Evolutionary conservation across 106 monocot genomes (phyloP).

Genomic region (Triglochin maritima): DNA sequence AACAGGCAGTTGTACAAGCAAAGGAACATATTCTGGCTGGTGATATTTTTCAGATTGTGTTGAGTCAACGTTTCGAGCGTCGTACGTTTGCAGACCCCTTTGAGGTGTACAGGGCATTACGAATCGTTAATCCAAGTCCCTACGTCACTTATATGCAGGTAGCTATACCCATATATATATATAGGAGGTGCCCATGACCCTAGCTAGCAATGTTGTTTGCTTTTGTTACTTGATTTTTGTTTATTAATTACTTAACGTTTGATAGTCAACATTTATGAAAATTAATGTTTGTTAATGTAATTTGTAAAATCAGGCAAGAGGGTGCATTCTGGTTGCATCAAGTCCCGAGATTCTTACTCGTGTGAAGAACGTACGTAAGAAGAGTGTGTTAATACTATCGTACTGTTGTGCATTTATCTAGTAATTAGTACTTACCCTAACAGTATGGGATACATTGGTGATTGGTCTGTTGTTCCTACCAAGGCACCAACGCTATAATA

Average conservation of each 20-base stretch:
- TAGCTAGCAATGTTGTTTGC: too few relatives aligned
- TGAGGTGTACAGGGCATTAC: constrained; percentile 89
- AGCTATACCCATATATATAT: too few relatives aligned
- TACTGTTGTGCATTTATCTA: background rate
- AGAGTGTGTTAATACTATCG: background rate
- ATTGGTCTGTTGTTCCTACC: too few relatives aligned
- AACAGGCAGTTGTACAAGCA: constrained; percentile 64
- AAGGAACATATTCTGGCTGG: constrained; percentile 95
- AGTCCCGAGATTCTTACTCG: constrained; percentile 93
- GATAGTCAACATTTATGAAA: too few relatives aligned
- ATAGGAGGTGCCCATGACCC: too few relatives aligned
- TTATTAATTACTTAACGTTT: background rate
- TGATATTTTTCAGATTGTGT: constrained; percentile 96
- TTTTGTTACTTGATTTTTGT: background rate
- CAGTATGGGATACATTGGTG: too few relatives aligned
- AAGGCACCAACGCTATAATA: too few relatives aligned
- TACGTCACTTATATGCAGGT: constrained; percentile 96
- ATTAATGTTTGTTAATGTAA: background rate
- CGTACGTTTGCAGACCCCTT: constrained; percentile 91
- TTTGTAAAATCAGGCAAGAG: constrained; percentile 54
- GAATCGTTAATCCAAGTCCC: constrained; percentile 96
- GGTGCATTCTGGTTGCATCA: constrained; percentile 90
- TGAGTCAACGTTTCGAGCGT: constrained; percentile 94
- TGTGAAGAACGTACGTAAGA: constrained; percentile 42
- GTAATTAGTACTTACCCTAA: background rate